phyloP scores from a whole-genome alignment of 1,284 basidiomycete species.

The Tremellales sp. region DNA sequence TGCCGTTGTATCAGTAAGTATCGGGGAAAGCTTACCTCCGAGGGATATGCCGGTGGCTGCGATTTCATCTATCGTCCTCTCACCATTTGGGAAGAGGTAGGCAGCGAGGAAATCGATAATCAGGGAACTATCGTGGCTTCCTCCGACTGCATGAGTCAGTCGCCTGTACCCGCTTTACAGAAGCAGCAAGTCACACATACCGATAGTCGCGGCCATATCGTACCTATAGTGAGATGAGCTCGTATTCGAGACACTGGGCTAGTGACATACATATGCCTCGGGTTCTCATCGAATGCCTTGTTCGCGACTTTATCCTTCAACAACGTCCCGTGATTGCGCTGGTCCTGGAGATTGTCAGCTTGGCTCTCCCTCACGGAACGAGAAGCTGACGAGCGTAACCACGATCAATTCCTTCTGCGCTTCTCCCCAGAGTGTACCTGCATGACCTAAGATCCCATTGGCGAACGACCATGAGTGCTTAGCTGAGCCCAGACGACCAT shows the following conservation, averaged over 20 bases:
- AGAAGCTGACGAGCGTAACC: slow-evolving; percentile 37
- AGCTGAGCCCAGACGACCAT: slow-evolving; percentile 37
- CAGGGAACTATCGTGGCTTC: slow-evolving; percentile 69
- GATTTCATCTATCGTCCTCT: slow-evolving; percentile 64
- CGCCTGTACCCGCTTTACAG: neutral
- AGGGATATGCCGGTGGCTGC: slow-evolving; percentile 55
- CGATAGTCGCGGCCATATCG: slow-evolving; percentile 70
- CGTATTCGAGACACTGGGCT: neutral
- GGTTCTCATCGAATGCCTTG: slow-evolving; percentile 60
- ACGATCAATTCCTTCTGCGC: slow-evolving; percentile 37
- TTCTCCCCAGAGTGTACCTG: slow-evolving; percentile 5
- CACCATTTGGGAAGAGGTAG: slow-evolving; percentile 69
- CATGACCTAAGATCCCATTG: slow-evolving; percentile 32
- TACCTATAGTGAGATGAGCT: slow-evolving; percentile 51
- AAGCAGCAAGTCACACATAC: slow-evolving; percentile 13
- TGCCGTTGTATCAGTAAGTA: neutral
- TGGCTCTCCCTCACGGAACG: neutral
- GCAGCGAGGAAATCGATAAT: slow-evolving; percentile 74
- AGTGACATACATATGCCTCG: slow-evolving; percentile 53
- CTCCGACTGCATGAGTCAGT: slow-evolving; percentile 52
- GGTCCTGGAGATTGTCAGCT: slow-evolving; percentile 58
- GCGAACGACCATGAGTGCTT: slow-evolving; percentile 39
- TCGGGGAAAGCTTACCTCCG: slow-evolving; percentile 41
- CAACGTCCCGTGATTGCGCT: slow-evolving; percentile 69
- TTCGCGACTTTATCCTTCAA: slow-evolving; percentile 57